Conservation (phyloP, 768 basidiomycete species). For the Pulveroboletus sp. region DNA sequence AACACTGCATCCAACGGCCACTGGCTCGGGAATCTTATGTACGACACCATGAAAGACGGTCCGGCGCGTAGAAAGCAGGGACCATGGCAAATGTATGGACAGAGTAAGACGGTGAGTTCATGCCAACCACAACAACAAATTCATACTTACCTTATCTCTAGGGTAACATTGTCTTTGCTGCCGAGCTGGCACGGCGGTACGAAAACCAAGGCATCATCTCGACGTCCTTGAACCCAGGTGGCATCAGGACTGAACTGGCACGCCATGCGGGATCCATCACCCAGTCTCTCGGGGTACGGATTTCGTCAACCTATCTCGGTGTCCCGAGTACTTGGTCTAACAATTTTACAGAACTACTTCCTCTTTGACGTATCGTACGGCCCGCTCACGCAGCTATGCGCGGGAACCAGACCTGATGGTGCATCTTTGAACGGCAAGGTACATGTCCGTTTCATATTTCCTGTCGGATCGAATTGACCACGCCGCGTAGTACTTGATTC, state of each 20-base stretch:
- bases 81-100: constrained; percentile 14
- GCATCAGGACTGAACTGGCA: neutral
- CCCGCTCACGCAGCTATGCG: constrained; percentile 49
- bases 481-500: constrained; percentile 39
- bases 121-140: too few relatives aligned
- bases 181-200: constrained; percentile 42
- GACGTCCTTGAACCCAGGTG: constrained; percentile 43
- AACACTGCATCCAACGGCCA: constrained; percentile 31
- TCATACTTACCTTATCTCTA: constrained; percentile 18
- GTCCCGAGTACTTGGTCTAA: neutral
- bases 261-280: neutral
- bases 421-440: constrained; percentile 46
- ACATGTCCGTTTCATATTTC: neutral
- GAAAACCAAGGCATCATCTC: constrained; percentile 44
- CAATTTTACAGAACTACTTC: constrained; percentile 3
- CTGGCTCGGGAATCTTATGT: constrained; percentile 19
- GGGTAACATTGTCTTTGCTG: constrained; percentile 45
- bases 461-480: neutral
- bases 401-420: constrained; percentile 43
- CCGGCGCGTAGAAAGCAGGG: constrained; percentile 14
- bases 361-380: constrained; percentile 36
- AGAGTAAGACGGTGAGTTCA: constrained; percentile 35
- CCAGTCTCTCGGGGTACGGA: neutral
- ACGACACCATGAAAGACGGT: constrained; percentile 29
- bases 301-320: neutral